Evolutionary conservation across 2,329 filamentous ascomycete species (phyloP), one percentile per base, ranked within the genome.

Genomic region (Lasiodiplodia theobromae): DNA sequence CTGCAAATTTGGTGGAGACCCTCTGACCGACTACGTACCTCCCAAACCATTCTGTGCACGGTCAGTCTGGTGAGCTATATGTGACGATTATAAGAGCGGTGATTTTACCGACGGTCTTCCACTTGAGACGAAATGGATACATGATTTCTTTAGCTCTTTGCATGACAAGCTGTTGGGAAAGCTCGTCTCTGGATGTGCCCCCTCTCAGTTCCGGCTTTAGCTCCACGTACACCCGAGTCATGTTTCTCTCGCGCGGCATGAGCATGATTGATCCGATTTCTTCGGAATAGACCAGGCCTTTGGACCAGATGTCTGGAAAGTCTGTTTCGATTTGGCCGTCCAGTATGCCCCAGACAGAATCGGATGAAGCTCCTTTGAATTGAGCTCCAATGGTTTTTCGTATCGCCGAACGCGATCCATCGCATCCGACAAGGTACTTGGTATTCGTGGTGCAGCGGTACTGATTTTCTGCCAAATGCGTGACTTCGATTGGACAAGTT

Each of bases 261-360:
- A 91, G 90, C n/a, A 93, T 83, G 56, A 92, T 88, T 0, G 89
- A 91, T 3, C 90, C 91, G 58, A 88, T 83, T 69, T 87, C 84
- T 70, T 92, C 87, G 2, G 88, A 90, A 71, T 89, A 89, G 6
- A 92, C 84, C 0, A 91, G 85, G 0, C 89, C 89, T 79, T 92
- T 92, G 77, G 88, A 91, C 89, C 90, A 92, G 60, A 92, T 86
- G 73, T 92, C 90, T 1, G 91, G 91, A 72, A 93, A 92, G 75
- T 92, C 85, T 8, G 90, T 92, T 51, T 90, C 87, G 12, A 92
- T 78, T 74, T 88, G 87, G 72, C 90, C 90, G 75, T 93, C 91
- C 2, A 92, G 80, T 2, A 93, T 90, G 68, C 90, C 91, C 91
- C 91, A 93, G 25, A 89, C 86, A 2, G 88, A 85, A 71, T 88